Evolutionary conservation across 495 filamentous ascomycete genomes (phyloP).

Genomic region (Thozetella sp.): DNA sequence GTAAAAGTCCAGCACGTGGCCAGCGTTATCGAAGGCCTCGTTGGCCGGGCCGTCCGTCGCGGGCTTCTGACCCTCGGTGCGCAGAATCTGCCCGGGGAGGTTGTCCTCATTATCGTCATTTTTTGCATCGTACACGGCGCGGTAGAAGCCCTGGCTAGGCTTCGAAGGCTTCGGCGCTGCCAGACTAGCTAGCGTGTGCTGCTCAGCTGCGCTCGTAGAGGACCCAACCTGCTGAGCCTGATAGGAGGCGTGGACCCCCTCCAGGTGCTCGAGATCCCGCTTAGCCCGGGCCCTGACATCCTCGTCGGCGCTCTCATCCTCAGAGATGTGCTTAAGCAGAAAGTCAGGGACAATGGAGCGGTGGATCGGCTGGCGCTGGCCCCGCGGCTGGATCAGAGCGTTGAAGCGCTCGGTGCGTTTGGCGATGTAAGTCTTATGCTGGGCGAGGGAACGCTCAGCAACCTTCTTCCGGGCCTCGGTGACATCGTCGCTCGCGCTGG

Average conservation of each 20-base stretch:
- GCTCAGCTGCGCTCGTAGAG: slow-evolving; percentile 11
- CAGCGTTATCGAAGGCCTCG: slow-evolving; percentile 40
- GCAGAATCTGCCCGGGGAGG: slow-evolving; percentile 34
- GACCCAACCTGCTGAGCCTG: slow-evolving; percentile 20
- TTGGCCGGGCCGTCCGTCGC: slow-evolving; percentile 30
- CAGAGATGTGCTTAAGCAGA: slow-evolving; percentile 36
- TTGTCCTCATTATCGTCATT: slow-evolving; percentile 27
- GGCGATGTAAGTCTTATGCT: slow-evolving; percentile 18
- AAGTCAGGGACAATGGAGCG: slow-evolving; percentile 33
- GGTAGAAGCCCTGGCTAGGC: slow-evolving; percentile 24
- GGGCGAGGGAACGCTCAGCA: slow-evolving; percentile 23
- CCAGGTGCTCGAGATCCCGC: slow-evolving; percentile 33
- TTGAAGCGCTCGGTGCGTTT: slow-evolving; percentile 28
- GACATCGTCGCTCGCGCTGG: slow-evolving; percentile 25
- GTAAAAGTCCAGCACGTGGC: slow-evolving; percentile 43
- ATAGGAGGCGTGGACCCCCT: slow-evolving; percentile 24
- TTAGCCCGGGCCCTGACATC: slow-evolving; percentile 29
- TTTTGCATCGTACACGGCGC: slow-evolving; percentile 37
- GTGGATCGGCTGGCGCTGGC: slow-evolving; percentile 11
- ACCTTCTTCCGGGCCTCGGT: slow-evolving; percentile 19
- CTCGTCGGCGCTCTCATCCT: slow-evolving; percentile 32
- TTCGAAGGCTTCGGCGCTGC: slow-evolving; percentile 8
- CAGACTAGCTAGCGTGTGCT: neutral
- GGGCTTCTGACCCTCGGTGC: slow-evolving; percentile 37
- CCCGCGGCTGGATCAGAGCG: slow-evolving; percentile 26